These are phyloP conservation scores for Geosmithia flava DNA, from an alignment of 2,329 filamentous ascomycete genomes.

Conservation along the genomic window DNA sequence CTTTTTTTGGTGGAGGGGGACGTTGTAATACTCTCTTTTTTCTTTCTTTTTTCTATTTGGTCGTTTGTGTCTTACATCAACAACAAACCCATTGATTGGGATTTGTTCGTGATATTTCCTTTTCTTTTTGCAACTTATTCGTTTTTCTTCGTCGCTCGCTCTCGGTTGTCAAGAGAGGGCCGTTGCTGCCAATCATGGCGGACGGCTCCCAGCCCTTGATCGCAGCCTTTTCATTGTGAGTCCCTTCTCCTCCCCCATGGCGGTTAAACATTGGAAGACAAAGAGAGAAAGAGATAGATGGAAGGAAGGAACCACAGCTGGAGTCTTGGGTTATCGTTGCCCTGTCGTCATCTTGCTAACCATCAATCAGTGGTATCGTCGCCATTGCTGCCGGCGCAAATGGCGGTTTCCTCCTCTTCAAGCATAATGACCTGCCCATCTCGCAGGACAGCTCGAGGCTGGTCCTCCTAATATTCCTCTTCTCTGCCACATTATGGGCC, in stretches of 20 bases:
- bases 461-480: constrained; percentile 45
- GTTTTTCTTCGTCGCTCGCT: constrained; percentile 1
- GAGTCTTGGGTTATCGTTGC: too few species aligned
- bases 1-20: constrained; percentile 8
- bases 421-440: constrained; percentile 33
- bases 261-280: too few species aligned
- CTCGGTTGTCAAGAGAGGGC: not conserved
- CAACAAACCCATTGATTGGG: not conserved
- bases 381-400: constrained; percentile 34
- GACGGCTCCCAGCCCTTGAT: constrained; percentile 31
- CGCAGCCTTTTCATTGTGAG: constrained; percentile 43
- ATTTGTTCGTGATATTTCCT: not conserved
- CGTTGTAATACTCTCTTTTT: not conserved
- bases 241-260: too few species aligned
- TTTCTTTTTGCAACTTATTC: constrained; percentile 2
- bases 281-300: too few species aligned
- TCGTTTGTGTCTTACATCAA: not conserved
- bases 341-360: not conserved
- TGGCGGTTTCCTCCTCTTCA: constrained; percentile 31
- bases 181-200: not conserved
- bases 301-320: not conserved
- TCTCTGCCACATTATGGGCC: constrained; percentile 40
- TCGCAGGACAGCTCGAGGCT: constrained; percentile 50
- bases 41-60: too few species aligned
- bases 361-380: constrained; percentile 31